Conservation (phyloP, 78 protist species). For the Cavenderia fasciculata region DNA sequence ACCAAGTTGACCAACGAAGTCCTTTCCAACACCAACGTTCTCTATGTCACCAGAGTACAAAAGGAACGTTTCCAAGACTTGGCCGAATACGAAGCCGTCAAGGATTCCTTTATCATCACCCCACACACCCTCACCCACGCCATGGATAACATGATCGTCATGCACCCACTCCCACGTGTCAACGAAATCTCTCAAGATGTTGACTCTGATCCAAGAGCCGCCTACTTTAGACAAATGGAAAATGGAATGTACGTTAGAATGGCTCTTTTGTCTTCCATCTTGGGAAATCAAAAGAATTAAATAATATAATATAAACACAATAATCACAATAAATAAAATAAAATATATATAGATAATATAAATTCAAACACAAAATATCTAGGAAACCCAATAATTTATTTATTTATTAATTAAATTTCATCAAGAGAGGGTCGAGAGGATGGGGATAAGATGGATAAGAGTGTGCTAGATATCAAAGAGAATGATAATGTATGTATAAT, state of each 20-base stretch:
- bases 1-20: constrained; percentile 36
- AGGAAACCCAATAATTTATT: no score
- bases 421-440: no score
- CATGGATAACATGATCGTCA: constrained; percentile 85
- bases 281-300: constrained; percentile 50
- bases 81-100: constrained; percentile 75
- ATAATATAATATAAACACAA: no score
- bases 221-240: constrained; percentile 94
- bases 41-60: constrained; percentile 95
- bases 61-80: constrained; percentile 88
- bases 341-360: no score
- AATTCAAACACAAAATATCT: no score
- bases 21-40: constrained; percentile 87
- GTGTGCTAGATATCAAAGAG: no score
- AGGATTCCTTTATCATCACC: constrained; percentile 53
- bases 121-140: constrained; percentile 83
- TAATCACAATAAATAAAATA: no score
- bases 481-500: no score
- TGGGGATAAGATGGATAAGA: no score
- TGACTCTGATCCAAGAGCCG: constrained; percentile 94
- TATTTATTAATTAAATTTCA: no score
- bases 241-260: constrained; percentile 96
- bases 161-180: constrained; percentile 97
- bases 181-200: constrained; percentile 89
- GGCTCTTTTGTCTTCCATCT: constrained; percentile 88